Base-by-base conservation (phyloP, 768 basidiomycete species). In the Rhodotorula sphaerocarpa region DNA sequence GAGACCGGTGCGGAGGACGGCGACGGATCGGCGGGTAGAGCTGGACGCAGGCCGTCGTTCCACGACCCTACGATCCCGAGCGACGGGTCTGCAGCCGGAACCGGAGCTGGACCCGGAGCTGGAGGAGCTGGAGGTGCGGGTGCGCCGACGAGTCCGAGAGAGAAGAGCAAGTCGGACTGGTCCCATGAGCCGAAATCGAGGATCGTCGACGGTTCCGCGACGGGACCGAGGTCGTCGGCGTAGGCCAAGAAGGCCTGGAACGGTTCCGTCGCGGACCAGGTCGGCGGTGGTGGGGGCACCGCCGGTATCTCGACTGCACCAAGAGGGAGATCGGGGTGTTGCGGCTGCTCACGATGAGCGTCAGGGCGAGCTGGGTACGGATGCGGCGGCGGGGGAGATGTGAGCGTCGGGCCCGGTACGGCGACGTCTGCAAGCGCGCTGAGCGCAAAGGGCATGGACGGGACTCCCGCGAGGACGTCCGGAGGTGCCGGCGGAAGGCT, bases 131-230 rank as follows among this genome's bases (percentile, higher is more conserved):
- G 12, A 7, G 42, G 12, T 9, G 11, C 21, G 14, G 42, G 12
- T 43, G 42, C n/a, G 7, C 11, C 25, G 30, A 67, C 65, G 28
- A 67, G 61, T 12, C 65, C 65, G 27, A 67, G 61, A 0, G 53
- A 55, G 39, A 67, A 53, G 42, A 67, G 50, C 3, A 67, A 31
- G 48, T 67, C 65, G 18, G 57, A 51, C n/a, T 67, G 65, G 27
- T 67, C 65, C 65, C 65, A 67, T 25, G 43, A 48, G 27, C 57
- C 57, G 18, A 62, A 62, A 33, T 67, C 65, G 57, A 67, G 61
- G 5, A 67, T 50, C 30, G 59, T 61, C 23, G 51, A 42, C 2
- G 56, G 31, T 4, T 34, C 25, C 16, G 55, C 65, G 10, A 34
- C 3, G 11, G 64, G 64, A 2, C 60, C 65, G 34, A 66, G 56